Evolutionary conservation across 768 basidiomycete species (phyloP).

Genomic region (Suillus decipiens): DNA sequence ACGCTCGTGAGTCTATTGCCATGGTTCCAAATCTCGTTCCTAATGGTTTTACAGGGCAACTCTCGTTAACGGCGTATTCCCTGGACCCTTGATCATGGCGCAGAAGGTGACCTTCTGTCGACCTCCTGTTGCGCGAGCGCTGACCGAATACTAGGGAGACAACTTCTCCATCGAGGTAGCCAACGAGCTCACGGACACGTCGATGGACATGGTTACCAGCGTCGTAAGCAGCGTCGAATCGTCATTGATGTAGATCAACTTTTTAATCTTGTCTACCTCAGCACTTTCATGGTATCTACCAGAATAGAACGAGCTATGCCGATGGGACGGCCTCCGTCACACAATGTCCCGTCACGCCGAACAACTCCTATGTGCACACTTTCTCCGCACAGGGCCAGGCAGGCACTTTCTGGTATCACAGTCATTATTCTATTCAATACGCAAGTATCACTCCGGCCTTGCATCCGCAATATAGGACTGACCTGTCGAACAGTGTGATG

Average conservation of each 20-base stretch:
- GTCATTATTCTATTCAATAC: constrained; percentile 40
- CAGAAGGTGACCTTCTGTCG: constrained; percentile 31
- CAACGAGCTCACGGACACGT: constrained; percentile 43
- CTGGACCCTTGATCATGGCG: constrained; percentile 45
- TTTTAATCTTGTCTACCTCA: constrained; percentile 17
- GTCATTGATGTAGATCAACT: background rate
- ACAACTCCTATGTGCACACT: constrained; percentile 22
- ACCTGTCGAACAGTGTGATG: constrained; percentile 18
- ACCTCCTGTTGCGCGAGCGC: background rate
- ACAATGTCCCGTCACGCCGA: constrained; percentile 30
- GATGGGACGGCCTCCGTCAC: constrained; percentile 45
- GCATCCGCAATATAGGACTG: background rate
- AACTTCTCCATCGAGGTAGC: constrained; percentile 46
- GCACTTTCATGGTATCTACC: constrained; percentile 60
- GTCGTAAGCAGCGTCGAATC: constrained; percentile 38
- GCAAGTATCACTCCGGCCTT: constrained; percentile 11
- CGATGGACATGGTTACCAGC: constrained; percentile 51
- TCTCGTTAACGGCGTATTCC: constrained; percentile 44
- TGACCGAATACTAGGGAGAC: constrained; percentile 33
- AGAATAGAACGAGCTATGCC: constrained; percentile 42
- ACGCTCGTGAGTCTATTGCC: constrained; percentile 33
- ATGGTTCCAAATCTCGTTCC: background rate
- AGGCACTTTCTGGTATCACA: constrained; percentile 38
- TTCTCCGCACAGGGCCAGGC: constrained; percentile 26
- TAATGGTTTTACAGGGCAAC: constrained; percentile 33